Percentiles rank a stretch among this genome's conserved stretches.
These are phyloP conservation scores for Rhodotorula paludigena DNA, from an alignment of 768 basidiomycete genomes.

Conservation along the genomic window DNA sequence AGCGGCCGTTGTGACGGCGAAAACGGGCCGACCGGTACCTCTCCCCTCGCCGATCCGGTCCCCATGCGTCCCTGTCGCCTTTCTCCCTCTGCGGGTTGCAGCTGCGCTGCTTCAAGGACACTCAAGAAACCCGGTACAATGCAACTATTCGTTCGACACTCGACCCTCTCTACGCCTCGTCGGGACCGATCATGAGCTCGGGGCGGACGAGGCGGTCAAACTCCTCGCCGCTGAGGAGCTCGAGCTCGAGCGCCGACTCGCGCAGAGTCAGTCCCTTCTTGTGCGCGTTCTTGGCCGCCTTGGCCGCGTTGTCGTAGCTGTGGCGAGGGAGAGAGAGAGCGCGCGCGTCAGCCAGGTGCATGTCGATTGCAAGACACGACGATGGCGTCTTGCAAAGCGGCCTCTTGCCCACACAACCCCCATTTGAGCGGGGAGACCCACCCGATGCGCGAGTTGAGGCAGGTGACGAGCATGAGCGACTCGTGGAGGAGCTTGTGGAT, in stretches of 20 bases:
- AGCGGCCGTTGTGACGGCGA: no score
- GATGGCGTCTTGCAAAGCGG: no score
- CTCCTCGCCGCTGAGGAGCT: conserved; percentile 78
- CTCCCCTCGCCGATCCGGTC: no score
- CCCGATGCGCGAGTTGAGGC: conserved; percentile 89
- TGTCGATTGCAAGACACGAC: no score
- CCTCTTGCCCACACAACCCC: no score
- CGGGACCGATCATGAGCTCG: conserved; percentile 84
- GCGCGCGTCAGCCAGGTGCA: no score
- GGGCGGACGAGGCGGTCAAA: conserved; percentile 77
- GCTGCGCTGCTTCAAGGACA: no score
- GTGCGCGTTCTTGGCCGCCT: conserved; percentile 99
- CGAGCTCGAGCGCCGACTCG: conserved; percentile 83
- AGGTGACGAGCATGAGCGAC: conserved; percentile 95
- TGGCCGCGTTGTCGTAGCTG: conserved; percentile 63
- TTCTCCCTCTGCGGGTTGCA: no score
- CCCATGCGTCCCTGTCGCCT: no score
- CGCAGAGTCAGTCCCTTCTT: conserved; percentile 94
- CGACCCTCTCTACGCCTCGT: no score
- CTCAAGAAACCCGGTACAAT: no score
- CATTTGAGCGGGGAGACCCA: conserved; percentile 78
- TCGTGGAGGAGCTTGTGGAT: conserved; percentile 85
- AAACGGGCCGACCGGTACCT: no score
- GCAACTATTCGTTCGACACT: conserved; percentile 50
- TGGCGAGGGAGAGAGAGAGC: not conserved